Conservation (phyloP, 768 basidiomycete genomes). For the Rickenella mellea region DNA sequence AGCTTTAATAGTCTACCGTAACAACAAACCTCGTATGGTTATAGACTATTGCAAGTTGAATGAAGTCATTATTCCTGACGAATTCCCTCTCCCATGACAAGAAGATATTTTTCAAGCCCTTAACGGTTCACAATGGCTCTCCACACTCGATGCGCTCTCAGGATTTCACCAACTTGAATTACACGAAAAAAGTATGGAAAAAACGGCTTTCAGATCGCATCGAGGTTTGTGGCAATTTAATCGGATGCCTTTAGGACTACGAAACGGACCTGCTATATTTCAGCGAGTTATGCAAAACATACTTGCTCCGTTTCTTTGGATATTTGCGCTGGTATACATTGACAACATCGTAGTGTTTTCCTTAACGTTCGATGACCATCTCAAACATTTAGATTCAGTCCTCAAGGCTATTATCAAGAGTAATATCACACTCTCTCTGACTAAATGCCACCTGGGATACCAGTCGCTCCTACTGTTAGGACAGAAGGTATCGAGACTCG, state of each 20-base stretch:
- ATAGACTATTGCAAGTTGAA: slow-evolving; percentile 25
- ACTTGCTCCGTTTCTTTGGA: slow-evolving; percentile 26
- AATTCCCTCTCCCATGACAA: slow-evolving; percentile 20
- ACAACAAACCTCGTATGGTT: slow-evolving; percentile 25
- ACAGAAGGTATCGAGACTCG: slow-evolving; percentile 28
- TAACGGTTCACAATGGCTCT: slow-evolving; percentile 20
- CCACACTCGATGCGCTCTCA: slow-evolving; percentile 25
- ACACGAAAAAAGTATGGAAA: slow-evolving; percentile 17
- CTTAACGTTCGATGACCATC: slow-evolving; percentile 18
- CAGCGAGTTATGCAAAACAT: slow-evolving; percentile 31
- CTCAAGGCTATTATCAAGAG: slow-evolving; percentile 16
- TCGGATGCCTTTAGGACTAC: slow-evolving; percentile 27
- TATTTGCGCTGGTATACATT: slow-evolving; percentile 31
- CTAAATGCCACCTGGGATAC: slow-evolving; percentile 26
- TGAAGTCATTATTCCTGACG: slow-evolving; percentile 14
- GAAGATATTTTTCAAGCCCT: slow-evolving; percentile 19
- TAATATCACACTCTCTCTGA: slow-evolving; percentile 22
- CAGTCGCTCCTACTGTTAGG: slow-evolving; percentile 25
- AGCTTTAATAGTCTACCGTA: slow-evolving; percentile 24
- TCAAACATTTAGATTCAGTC: slow-evolving; percentile 10
- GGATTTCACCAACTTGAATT: slow-evolving; percentile 32
- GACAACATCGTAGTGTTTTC: slow-evolving; percentile 32
- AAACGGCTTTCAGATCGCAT: slow-evolving; percentile 29
- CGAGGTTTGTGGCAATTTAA: slow-evolving; percentile 30
- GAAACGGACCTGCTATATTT: slow-evolving; percentile 26